phyloP scores from a whole-genome alignment of 2,329 filamentous ascomycete species.

The Xylariaceae sp. region DNA sequence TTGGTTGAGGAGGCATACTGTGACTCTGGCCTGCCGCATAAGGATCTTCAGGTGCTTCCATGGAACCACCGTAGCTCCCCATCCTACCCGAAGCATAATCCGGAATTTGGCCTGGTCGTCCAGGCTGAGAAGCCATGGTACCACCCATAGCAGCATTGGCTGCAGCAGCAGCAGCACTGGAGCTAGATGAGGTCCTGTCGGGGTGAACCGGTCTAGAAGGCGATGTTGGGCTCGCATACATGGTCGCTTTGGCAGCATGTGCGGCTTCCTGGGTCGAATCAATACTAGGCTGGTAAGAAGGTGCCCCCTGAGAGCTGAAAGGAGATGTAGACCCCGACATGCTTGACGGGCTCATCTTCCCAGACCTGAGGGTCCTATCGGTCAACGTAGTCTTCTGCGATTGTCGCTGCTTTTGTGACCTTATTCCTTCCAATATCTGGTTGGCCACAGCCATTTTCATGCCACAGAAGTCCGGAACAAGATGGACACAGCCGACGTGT shows the following conservation, averaged over 20 bases:
- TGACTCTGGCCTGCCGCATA: constrained; percentile 24
- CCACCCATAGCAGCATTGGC: constrained; percentile 55
- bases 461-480: constrained; percentile 97
- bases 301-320: constrained; percentile 17
- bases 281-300: constrained; percentile 28
- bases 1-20: constrained; percentile 43
- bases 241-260: constrained; percentile 56
- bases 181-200: constrained; percentile 49
- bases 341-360: constrained; percentile 41
- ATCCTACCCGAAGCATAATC: constrained; percentile 32
- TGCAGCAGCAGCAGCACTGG: constrained; percentile 48
- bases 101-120: constrained; percentile 20
- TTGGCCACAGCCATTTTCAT: constrained; percentile 99
- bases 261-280: constrained; percentile 50
- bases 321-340: constrained; percentile 27
- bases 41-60: constrained; percentile 27
- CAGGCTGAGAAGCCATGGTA: constrained; percentile 31
- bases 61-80: constrained; percentile 23
- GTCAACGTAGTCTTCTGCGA: constrained; percentile 55
- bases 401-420: constrained; percentile 70
- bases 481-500: constrained; percentile 85
- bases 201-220: constrained; percentile 47
- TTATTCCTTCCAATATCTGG: constrained; percentile 83
- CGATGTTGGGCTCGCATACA: constrained; percentile 52
- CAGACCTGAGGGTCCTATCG: constrained; percentile 60